phyloP scores from a whole-genome alignment of 768 basidiomycete species.

The Erythrobasidium yunnanense region DNA sequence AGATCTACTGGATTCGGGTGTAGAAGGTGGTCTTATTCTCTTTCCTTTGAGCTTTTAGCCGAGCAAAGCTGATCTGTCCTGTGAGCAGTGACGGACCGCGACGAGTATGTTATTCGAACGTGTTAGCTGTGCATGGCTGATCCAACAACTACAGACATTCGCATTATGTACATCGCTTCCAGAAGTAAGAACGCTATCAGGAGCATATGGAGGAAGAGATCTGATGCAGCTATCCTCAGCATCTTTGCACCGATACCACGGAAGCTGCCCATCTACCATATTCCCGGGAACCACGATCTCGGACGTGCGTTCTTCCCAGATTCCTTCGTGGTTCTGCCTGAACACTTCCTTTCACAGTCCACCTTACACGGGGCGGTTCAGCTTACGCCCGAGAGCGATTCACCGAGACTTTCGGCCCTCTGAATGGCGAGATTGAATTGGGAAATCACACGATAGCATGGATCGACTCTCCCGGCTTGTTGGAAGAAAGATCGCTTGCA shows the following conservation, averaged over 20 bases:
- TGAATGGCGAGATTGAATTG: constrained; percentile 51
- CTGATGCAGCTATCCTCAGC: background rate
- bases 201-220: constrained; percentile 13
- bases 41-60: background rate
- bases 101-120: constrained; percentile 14
- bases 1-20: constrained; percentile 28
- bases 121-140: background rate
- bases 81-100: constrained; percentile 13
- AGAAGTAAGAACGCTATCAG: constrained; percentile 53
- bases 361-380: constrained; percentile 29
- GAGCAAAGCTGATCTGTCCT: background rate
- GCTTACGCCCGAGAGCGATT: constrained; percentile 51
- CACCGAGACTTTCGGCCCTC: constrained; percentile 60
- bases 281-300: constrained; percentile 86
- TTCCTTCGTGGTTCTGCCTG: background rate
- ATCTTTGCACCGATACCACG: constrained; percentile 14
- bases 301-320: constrained; percentile 46
- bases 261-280: constrained; percentile 47
- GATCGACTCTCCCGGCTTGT: constrained; percentile 60
- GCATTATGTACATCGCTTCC: constrained; percentile 57
- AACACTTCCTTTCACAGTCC: constrained; percentile 5
- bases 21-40: background rate
- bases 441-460: constrained; percentile 64
- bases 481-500: constrained; percentile 50
- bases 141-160: constrained; percentile 78